phyloP scores from a whole-genome alignment of 805 yeast genomes.

The Kodamaea nitidulidarum region DNA sequence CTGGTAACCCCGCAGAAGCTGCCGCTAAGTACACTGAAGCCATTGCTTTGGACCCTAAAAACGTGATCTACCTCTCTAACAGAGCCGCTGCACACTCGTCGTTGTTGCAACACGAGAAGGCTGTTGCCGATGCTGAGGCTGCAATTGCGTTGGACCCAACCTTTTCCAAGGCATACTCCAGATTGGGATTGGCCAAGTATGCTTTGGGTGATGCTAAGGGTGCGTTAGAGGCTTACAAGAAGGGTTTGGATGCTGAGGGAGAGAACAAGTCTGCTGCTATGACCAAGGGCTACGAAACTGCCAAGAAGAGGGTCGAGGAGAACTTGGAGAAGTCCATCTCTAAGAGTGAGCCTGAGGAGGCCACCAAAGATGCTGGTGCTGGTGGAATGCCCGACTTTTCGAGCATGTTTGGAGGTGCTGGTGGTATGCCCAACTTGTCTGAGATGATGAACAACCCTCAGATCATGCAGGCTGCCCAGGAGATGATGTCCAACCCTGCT shows the following conservation, averaged over 20 bases:
- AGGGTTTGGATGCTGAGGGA: constrained; percentile 86
- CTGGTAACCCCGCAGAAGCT: constrained; percentile 66
- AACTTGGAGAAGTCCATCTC: constrained; percentile 48
- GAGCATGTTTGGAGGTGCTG: constrained; percentile 61
- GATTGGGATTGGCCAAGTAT: constrained; percentile 90
- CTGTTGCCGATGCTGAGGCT: constrained; percentile 75
- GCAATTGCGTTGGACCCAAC: constrained; percentile 76
- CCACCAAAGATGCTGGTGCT: constrained; percentile 27
- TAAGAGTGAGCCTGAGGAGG: constrained; percentile 20
- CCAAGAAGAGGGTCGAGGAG: constrained; percentile 80
- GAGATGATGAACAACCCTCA: constrained; percentile 87
- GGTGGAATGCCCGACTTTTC: constrained; percentile 75
- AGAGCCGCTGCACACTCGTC: constrained; percentile 97
- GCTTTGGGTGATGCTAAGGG: constrained; percentile 93
- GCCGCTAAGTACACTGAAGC: constrained; percentile 78
- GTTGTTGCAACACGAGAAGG: constrained; percentile 64
- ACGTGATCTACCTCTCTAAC: constrained; percentile 85
- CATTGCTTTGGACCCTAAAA: constrained; percentile 59
- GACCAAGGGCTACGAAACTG: constrained; percentile 91
- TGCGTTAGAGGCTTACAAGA: constrained; percentile 84
- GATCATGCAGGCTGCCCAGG: constrained; percentile 82
- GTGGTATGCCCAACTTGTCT: constrained; percentile 67
- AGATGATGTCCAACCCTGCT: constrained; percentile 80
- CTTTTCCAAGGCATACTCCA: constrained; percentile 90
- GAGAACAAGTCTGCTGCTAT: constrained; percentile 79